phyloP scores from a whole-genome alignment of 1,284 basidiomycete species.

The Meripilus lineatus region DNA sequence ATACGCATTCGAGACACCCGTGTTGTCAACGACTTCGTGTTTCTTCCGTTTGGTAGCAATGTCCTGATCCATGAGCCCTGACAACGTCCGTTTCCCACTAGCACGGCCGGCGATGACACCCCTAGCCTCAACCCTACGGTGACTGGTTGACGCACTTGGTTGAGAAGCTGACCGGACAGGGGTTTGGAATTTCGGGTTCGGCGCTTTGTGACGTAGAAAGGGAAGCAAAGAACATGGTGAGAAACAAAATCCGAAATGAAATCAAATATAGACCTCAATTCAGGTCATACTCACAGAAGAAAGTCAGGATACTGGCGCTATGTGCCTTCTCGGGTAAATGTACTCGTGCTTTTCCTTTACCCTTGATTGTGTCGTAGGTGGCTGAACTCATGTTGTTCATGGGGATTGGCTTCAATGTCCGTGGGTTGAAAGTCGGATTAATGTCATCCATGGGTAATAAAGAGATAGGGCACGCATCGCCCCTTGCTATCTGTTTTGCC shows the following conservation, averaged over 20 bases:
- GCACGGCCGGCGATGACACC: conserved; percentile 43
- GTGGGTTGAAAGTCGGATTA: conserved; percentile 65
- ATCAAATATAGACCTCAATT: conserved; percentile 6
- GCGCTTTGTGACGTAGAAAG: conserved; percentile 39
- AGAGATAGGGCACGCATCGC: conserved; percentile 77
- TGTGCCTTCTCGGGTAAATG: conserved; percentile 26
- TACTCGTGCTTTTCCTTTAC: conserved; percentile 30
- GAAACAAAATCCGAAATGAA: conserved; percentile 11
- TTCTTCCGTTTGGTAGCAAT: conserved; percentile 47
- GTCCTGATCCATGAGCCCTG: conserved; percentile 65
- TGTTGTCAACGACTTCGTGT: conserved; percentile 19
- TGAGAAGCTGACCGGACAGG: conserved; percentile 20
- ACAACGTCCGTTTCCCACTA: conserved; percentile 70
- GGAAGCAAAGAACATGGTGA: conserved; percentile 24
- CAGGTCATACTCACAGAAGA: conserved; percentile 50
- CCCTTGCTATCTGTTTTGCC: conserved; percentile 66
- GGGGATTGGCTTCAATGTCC: conserved; percentile 34
- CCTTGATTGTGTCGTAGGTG: conserved; percentile 30
- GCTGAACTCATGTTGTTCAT: conserved; percentile 28
- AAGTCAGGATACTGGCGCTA: conserved; percentile 45
- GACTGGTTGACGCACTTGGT: conserved; percentile 11
- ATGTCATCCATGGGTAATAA: conserved; percentile 73
- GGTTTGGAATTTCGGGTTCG: conserved; percentile 40
- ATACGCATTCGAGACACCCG: too few relatives aligned
- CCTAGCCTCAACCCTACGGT: conserved; percentile 25